phyloP scores from a whole-genome alignment of 768 basidiomycete genomes.

The Kwoniella dendrophila region DNA sequence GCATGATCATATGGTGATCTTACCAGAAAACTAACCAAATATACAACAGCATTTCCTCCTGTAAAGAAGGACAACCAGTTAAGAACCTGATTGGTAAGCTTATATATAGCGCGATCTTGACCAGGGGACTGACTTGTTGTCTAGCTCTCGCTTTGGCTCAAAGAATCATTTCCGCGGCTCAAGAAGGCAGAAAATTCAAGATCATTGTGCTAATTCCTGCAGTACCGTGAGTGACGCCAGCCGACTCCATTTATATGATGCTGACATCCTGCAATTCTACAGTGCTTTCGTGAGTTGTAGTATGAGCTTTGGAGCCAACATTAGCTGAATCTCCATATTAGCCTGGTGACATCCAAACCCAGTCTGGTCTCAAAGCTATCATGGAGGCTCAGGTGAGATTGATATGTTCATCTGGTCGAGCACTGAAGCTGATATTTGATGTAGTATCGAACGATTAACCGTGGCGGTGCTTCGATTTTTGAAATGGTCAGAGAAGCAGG shows the following conservation, averaged over 20 bases:
- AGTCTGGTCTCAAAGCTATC: conserved; percentile 64
- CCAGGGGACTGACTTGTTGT: neutral
- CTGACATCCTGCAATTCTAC: neutral
- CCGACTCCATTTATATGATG: neutral
- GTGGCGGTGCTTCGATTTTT: conserved; percentile 83
- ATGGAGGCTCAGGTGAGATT: conserved; percentile 66
- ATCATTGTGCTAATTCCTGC: conserved; percentile 87
- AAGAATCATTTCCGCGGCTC: conserved; percentile 79
- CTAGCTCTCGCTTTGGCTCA: conserved; percentile 72
- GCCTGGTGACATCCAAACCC: conserved; percentile 72
- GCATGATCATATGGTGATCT: neutral
- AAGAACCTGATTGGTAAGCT: conserved; percentile 71
- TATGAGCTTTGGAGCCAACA: neutral
- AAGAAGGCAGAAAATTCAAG: conserved; percentile 74
- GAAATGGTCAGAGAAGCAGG: conserved; percentile 76
- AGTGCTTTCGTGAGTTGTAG: conserved; percentile 63
- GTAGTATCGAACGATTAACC: conserved; percentile 73
- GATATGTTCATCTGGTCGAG: neutral
- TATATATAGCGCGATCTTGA: neutral
- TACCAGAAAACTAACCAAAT: conserved; percentile 11
- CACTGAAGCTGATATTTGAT: neutral
- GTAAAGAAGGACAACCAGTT: conserved; percentile 66
- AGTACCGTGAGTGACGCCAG: conserved; percentile 62
- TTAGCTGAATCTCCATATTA: conserved; percentile 6
- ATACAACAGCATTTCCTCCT: conserved; percentile 70